phyloP scores from a whole-genome alignment of 352 stramenopile genomes.

The Peronospora belbahrii region DNA sequence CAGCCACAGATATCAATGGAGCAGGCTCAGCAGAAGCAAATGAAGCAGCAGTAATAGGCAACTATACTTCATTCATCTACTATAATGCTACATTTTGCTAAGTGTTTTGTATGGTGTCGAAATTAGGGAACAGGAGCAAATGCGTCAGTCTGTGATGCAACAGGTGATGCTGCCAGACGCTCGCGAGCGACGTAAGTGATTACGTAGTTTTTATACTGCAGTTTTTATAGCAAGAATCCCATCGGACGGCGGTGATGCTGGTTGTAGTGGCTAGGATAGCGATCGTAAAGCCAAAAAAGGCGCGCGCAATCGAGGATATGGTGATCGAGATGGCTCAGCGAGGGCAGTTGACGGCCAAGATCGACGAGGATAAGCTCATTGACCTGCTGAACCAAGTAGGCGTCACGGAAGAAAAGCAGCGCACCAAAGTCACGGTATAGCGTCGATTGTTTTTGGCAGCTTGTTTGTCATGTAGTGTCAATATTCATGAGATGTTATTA shows the following conservation, averaged over 20 bases:
- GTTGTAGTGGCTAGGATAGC: constrained; percentile 72
- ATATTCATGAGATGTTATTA: neutral
- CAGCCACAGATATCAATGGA: constrained; percentile 59
- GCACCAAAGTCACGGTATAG: constrained; percentile 82
- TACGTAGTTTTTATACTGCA: neutral
- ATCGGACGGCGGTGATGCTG: neutral
- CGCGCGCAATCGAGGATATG: constrained; percentile 78
- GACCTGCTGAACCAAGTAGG: constrained; percentile 72
- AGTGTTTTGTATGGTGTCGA: neutral
- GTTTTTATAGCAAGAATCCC: too few relatives aligned
- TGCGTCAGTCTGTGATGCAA: constrained; percentile 66
- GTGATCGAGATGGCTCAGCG: constrained; percentile 82
- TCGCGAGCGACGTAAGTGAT: constrained; percentile 64
- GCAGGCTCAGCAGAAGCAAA: constrained; percentile 79
- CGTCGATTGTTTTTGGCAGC: neutral
- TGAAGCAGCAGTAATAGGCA: constrained; percentile 73
- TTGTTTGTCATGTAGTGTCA: neutral
- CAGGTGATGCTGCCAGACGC: constrained; percentile 75
- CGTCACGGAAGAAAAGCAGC: constrained; percentile 75
- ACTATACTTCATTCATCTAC: neutral
- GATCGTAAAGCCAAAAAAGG: constrained; percentile 86
- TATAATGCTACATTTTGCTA: neutral
- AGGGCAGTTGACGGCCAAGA: constrained; percentile 70
- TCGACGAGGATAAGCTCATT: constrained; percentile 82
- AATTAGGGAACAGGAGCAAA: constrained; percentile 64